Conservation (phyloP, 2,329 filamentous ascomycete genomes). For the Fusarium lateritium region DNA sequence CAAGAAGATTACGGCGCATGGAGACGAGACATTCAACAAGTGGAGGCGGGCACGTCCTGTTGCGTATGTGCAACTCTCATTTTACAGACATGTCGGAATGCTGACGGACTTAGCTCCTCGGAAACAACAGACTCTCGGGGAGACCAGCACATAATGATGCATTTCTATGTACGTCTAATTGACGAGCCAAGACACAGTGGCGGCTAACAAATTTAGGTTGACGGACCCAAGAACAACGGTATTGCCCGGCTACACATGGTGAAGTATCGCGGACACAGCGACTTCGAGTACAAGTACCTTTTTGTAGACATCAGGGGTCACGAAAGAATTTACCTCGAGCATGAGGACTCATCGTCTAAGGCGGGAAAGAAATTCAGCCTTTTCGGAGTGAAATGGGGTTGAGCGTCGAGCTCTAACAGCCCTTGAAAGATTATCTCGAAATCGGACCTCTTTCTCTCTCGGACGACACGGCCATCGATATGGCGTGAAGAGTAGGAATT, state of each 20-base stretch:
- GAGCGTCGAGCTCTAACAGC: background rate
- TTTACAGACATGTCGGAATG: background rate
- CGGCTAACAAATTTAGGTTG: slow-evolving; percentile 67
- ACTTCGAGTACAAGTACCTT: slow-evolving; percentile 85
- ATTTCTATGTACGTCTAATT: slow-evolving; percentile 78
- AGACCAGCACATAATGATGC: slow-evolving; percentile 85
- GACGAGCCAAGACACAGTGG: background rate
- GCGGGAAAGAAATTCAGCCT: slow-evolving; percentile 65
- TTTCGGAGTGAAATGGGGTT: slow-evolving; percentile 73
- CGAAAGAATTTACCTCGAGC: slow-evolving; percentile 75
- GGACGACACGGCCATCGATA: background rate
- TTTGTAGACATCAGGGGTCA: slow-evolving; percentile 84
- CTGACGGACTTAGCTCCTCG: slow-evolving; percentile 69
- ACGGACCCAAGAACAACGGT: slow-evolving; percentile 82
- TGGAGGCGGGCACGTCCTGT: slow-evolving; percentile 80
- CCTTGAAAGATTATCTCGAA: background rate
- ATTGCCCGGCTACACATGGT: slow-evolving; percentile 84
- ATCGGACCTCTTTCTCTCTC: background rate
- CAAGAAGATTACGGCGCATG: slow-evolving; percentile 83
- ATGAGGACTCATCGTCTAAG: slow-evolving; percentile 62
- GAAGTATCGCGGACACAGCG: slow-evolving; percentile 72
- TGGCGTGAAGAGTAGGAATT: background rate
- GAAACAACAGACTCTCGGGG: slow-evolving; percentile 80
- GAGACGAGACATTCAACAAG: slow-evolving; percentile 84
- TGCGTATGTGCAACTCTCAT: slow-evolving; percentile 58